Base-by-base conservation (phyloP, 1,284 basidiomycete genomes). In the Tilletiopsis washingtonensis region DNA sequence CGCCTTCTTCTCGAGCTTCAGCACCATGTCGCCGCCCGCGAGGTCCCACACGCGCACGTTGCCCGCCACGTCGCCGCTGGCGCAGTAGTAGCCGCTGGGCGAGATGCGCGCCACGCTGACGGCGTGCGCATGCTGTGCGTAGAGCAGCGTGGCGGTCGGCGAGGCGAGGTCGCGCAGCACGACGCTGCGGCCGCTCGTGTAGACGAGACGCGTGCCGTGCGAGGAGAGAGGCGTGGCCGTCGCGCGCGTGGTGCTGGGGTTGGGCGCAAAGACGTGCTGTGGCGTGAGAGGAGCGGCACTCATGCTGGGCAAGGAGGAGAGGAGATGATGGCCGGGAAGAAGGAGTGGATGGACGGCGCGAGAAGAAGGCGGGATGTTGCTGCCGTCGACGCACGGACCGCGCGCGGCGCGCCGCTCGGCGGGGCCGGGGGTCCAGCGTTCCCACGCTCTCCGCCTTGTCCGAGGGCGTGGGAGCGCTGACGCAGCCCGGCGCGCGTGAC, bases 51-150 rank as follows among this genome's bases (percentile, higher is more conserved):
- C 79, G 49, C 86, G 82, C 43, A 96, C 69, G 19, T 56, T 64
- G 26, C 70, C 70, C 3, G 60, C 52, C 2, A 50, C 46, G 34
- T 73, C 70, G 27, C 45, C 61, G 11, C 89, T 93, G 3, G 94
- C 93, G 65, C 86, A 88, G 75, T 97, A 97, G 76, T 84, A 96
- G 17, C 91, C 93, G 0, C 89, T 87, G 0, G 91, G 91, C 0
- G 90, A 91, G 73, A 96, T 83, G 32, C 88, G 82, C 5, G 91
- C 91, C 12, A 93, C 88, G 1, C 87, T 91, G 4, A 87, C 81
- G 43, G 84, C 84, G 58, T 90, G 84, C 2, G 84, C 79, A 76
- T 96, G 91, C 42, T 88, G 86, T 49, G 81, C 78, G 68, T 89
- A 88, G 19, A 81, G 78, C 11, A 64, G 32, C 1, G 69, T 64